Evolutionary conservation across 495 filamentous ascomycete species (phyloP).

Genomic region (Evansstolkia leycettana): DNA sequence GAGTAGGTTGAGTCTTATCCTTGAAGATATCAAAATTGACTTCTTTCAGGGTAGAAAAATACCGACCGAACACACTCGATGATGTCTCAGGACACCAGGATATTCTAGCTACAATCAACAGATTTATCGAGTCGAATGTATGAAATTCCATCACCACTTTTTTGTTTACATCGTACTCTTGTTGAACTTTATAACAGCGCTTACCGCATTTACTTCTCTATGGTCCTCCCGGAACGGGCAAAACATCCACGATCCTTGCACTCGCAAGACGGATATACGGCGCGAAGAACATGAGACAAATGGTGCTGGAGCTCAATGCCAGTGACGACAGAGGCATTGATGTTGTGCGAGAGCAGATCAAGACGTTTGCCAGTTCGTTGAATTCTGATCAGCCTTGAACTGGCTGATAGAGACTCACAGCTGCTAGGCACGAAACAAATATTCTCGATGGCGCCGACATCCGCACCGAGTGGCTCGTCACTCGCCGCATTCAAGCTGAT

Average conservation of each 20-base stretch:
- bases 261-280: constrained; percentile 91
- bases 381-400: neutral
- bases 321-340: constrained; percentile 97
- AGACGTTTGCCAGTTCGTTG: constrained; percentile 77
- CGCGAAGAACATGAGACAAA: constrained; percentile 82
- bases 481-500: constrained; percentile 86
- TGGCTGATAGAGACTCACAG: neutral
- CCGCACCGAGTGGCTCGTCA: constrained; percentile 29
- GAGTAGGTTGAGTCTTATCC: constrained; percentile 1
- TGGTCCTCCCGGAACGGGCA: constrained; percentile 91
- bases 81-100: constrained; percentile 98
- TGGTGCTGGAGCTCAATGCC: constrained; percentile 95
- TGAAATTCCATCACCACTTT: constrained; percentile 4
- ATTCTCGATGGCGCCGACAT: constrained; percentile 41
- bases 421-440: constrained; percentile 51
- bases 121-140: constrained; percentile 85
- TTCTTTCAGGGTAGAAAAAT: constrained; percentile 85
- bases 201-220: constrained; percentile 96
- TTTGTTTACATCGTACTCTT: neutral
- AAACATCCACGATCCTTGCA: constrained; percentile 89
- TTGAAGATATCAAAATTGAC: constrained; percentile 4
- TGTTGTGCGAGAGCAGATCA: constrained; percentile 96
- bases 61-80: constrained; percentile 71
- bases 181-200: constrained; percentile 33
- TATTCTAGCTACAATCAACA: constrained; percentile 92